Conservation (phyloP, 192 early-diverging fungal species). For the Coemansia sp. region DNA sequence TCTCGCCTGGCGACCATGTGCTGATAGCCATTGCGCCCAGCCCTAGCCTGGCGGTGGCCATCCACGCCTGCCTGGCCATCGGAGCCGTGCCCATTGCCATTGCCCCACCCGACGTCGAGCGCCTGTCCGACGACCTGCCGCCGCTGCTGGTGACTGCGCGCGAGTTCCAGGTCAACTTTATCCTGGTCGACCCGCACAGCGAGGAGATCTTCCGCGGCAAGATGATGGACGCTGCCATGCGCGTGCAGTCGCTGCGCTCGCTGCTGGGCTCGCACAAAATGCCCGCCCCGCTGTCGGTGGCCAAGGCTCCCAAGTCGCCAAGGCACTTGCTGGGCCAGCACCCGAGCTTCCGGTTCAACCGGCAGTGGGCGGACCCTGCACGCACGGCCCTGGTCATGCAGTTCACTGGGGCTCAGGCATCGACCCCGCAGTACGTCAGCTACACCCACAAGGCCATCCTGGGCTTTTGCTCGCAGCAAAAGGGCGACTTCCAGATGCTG, state of each 20-base stretch:
- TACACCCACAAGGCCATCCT: conserved; percentile 47
- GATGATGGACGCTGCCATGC: conserved; percentile 59
- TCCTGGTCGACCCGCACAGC: conserved; percentile 65
- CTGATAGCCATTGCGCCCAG: conserved; percentile 69
- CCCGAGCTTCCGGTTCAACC: conserved; percentile 51
- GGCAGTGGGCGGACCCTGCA: conserved; percentile 59
- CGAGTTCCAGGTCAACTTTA: conserved; percentile 62
- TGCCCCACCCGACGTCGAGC: conserved; percentile 64
- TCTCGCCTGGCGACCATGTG: conserved; percentile 61
- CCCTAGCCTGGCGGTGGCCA: conserved; percentile 67
- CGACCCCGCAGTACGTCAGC: conserved; percentile 54
- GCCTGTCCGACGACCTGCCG: conserved; percentile 72
- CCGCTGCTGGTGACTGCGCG: conserved; percentile 62
- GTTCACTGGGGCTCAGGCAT: conserved; percentile 47
- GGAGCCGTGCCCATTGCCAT: conserved; percentile 75
- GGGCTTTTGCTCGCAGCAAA: conserved; percentile 48
- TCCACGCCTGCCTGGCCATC: conserved; percentile 83
- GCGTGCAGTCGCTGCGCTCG: conserved; percentile 50
- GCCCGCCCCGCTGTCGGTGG: conserved; percentile 63
- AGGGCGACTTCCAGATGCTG: conserved; percentile 58
- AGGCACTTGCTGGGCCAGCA: conserved; percentile 64
- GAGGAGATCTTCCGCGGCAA: conserved; percentile 73
- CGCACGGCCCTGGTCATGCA: conserved; percentile 63
- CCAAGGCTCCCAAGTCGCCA: conserved; percentile 68
- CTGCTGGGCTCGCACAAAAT: conserved; percentile 48